These are phyloP conservation scores for Colletotrichum sojae DNA, from an alignment of 2,329 filamentous ascomycete species.

Conservation along the genomic window DNA sequence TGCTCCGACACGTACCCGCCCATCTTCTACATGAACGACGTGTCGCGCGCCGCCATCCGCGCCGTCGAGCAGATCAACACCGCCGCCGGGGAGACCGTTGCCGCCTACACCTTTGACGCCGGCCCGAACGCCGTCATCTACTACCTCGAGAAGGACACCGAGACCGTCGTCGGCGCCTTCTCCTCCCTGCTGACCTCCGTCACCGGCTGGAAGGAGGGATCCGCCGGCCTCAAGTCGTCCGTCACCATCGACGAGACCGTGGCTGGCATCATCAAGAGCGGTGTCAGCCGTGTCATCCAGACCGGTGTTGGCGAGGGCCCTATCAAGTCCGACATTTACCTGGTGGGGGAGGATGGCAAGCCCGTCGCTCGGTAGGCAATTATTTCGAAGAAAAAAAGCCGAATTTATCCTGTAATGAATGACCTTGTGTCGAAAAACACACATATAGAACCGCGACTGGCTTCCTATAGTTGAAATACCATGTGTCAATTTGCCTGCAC, in stretches of 20 bases:
- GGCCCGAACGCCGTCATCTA: conserved; percentile 98
- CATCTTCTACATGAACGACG: conserved; percentile 99
- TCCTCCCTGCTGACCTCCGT: conserved; percentile 74
- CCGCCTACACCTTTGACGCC: conserved; percentile 97
- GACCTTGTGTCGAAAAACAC: background rate
- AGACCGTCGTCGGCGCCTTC: conserved; percentile 82
- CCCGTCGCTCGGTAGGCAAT: conserved; percentile 50
- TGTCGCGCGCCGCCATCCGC: conserved; percentile 87
- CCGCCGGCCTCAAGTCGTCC: conserved; percentile 65
- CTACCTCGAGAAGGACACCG: conserved; percentile 85
- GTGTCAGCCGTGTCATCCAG: conserved; percentile 90
- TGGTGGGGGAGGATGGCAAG: conserved; percentile 78
- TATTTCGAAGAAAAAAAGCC: background rate
- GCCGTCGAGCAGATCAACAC: conserved; percentile 92
- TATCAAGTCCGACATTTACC: conserved; percentile 80
- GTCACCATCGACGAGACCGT: conserved; percentile 76
- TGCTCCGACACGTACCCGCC: conserved; percentile 96
- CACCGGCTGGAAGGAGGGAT: conserved; percentile 79
- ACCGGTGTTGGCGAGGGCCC: conserved; percentile 94
- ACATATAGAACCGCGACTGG: conserved; percentile 9
- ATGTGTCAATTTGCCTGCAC: background rate
- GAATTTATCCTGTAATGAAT: conserved; percentile 5
- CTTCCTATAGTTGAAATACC: conserved; percentile 9
- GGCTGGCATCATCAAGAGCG: conserved; percentile 78
- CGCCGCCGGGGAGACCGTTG: conserved; percentile 82